Evolutionary conservation across 106 monocot species (phyloP).

Genomic region (Apostasia ramifera): DNA sequence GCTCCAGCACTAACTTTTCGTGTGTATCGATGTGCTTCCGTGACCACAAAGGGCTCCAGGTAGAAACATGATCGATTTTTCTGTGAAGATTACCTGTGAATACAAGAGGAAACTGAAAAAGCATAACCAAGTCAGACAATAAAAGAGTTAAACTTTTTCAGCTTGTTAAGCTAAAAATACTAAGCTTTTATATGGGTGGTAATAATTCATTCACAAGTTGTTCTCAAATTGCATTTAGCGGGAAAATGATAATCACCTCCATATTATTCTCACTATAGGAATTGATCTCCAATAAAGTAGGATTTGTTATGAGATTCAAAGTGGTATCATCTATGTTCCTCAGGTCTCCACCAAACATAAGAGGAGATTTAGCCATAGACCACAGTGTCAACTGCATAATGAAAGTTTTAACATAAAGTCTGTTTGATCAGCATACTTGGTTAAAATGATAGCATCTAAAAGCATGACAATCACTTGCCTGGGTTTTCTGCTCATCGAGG

Average conservation of each 20-base stretch:
- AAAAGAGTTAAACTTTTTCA: background rate
- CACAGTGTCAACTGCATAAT: slow-evolving; percentile 76
- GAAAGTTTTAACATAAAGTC: background rate
- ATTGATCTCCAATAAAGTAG: slow-evolving; percentile 74
- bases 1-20: slow-evolving; percentile 19
- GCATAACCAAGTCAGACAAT: slow-evolving; percentile 14
- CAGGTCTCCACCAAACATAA: slow-evolving; percentile 94
- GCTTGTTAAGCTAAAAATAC: no score
- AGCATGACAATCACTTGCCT: slow-evolving; percentile 25
- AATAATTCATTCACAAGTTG: no score
- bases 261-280: slow-evolving; percentile 67
- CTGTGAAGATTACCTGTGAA: slow-evolving; percentile 12
- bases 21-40: background rate
- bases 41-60: slow-evolving; percentile 9
- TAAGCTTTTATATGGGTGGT: background rate
- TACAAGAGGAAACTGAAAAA: slow-evolving; percentile 35
- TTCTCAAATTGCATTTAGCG: no score
- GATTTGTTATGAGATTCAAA: slow-evolving; percentile 68
- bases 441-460: background rate
- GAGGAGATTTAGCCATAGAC: slow-evolving; percentile 94
- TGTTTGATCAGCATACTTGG: background rate
- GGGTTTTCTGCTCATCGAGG: slow-evolving; percentile 77
- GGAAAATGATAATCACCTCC: slow-evolving; percentile 85
- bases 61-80: slow-evolving; percentile 6
- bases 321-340: slow-evolving; percentile 53